Evolutionary conservation across 345 rosid genomes (phyloP).

Genomic region (Iberis pinnata): DNA sequence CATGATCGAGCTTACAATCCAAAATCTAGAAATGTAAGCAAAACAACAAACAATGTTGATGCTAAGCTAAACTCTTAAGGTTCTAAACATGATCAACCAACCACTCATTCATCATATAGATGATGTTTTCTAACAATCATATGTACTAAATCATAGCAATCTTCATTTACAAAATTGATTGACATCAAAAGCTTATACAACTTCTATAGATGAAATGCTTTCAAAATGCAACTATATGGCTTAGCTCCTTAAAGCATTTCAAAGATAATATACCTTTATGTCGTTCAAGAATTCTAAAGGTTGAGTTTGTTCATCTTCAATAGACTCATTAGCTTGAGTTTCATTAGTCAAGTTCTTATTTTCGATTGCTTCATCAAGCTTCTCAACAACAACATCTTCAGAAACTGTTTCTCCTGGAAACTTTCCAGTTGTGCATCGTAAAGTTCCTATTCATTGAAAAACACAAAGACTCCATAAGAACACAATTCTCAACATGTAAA

Average conservation of each 20-base stretch:
- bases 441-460: constrained; percentile 25
- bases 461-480: not conserved
- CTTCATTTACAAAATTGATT: too few species aligned
- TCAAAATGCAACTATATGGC: too few species aligned
- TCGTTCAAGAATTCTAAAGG: constrained; percentile 41
- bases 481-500: not conserved
- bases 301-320: constrained; percentile 31
- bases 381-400: constrained; percentile 43
- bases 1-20: not conserved
- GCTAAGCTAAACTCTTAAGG: too few species aligned
- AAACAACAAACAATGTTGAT: too few species aligned
- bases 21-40: not conserved
- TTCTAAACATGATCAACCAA: too few species aligned
- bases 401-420: constrained; percentile 44
- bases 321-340: constrained; percentile 26
- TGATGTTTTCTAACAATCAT: not conserved
- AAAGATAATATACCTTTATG: constrained; percentile 37
- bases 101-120: not conserved
- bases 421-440: constrained; percentile 15
- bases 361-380: constrained; percentile 31
- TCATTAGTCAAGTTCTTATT: constrained; percentile 28
- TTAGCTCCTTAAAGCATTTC: not conserved
- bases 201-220: too few species aligned
- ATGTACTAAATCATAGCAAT: too few species aligned
- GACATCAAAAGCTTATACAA: too few species aligned